phyloP scores from a whole-genome alignment of 805 yeast species.

The Kregervanrija fluxuum region DNA sequence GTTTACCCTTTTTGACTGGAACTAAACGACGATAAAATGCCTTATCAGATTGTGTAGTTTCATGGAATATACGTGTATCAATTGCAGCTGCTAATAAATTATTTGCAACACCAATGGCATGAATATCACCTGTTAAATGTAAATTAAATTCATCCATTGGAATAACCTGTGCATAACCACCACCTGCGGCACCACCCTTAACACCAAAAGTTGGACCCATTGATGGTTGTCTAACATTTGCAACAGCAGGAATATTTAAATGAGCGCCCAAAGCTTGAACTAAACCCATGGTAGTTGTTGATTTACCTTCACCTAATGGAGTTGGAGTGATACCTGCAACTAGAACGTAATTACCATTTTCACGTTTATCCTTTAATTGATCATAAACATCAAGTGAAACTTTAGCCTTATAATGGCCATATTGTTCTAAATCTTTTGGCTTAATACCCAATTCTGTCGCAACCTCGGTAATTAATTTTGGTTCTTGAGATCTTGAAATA shows the following conservation, averaged over 20 bases:
- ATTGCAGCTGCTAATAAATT: constrained; percentile 79
- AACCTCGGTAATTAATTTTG: constrained; percentile 60
- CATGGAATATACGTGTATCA: constrained; percentile 83
- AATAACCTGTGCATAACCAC: constrained; percentile 81
- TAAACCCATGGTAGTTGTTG: constrained; percentile 77
- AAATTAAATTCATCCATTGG: constrained; percentile 87
- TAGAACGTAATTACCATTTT: constrained; percentile 64
- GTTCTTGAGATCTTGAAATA: constrained; percentile 68
- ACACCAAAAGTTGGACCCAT: constrained; percentile 89
- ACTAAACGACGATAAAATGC: constrained; percentile 70
- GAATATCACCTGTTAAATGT: constrained; percentile 83
- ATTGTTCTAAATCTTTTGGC: constrained; percentile 64
- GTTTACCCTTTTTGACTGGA: constrained; percentile 63
- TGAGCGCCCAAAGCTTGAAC: constrained; percentile 80
- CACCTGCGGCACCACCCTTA: constrained; percentile 90
- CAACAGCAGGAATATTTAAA: constrained; percentile 59
- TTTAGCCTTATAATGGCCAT: constrained; percentile 72
- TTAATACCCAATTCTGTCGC: constrained; percentile 65
- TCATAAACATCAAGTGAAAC: constrained; percentile 58
- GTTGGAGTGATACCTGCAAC: constrained; percentile 86
- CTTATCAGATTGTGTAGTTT: constrained; percentile 62
- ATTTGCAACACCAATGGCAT: constrained; percentile 77
- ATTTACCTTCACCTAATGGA: constrained; percentile 81
- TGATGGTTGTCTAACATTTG: constrained; percentile 81
- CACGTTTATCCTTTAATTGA: constrained; percentile 48